Conservation (phyloP, 441 rosid species). For the Raphanus hybrid region DNA sequence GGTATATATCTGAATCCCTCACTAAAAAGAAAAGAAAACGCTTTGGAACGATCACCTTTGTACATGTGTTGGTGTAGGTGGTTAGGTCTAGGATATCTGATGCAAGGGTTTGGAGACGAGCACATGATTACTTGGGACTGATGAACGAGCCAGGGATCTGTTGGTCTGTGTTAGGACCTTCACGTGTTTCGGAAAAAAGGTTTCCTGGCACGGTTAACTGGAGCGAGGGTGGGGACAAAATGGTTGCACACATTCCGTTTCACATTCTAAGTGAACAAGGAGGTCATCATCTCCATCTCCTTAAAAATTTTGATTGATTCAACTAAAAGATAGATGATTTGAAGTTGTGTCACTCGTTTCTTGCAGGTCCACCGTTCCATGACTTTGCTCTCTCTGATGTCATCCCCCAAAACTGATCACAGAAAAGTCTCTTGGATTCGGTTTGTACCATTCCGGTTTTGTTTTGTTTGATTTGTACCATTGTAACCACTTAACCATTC, state of each 20-base stretch:
- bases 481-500: neutral
- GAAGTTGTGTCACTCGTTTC: constrained; percentile 1
- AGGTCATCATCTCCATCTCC: constrained; percentile 50
- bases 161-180: constrained; percentile 81
- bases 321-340: neutral
- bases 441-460: neutral
- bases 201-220: constrained; percentile 81
- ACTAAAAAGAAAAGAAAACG: neutral
- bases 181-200: constrained; percentile 51
- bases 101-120: constrained; percentile 82
- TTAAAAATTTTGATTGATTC: constrained; percentile 4
- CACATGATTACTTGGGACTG: constrained; percentile 88
- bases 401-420: constrained; percentile 46
- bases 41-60: constrained; percentile 9
- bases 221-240: constrained; percentile 74
- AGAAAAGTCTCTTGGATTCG: constrained; percentile 5
- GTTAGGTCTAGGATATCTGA: constrained; percentile 90
- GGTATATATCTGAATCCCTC: constrained; percentile 50
- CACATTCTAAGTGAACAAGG: constrained; percentile 82
- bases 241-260: constrained; percentile 84
- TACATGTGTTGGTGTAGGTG: constrained; percentile 51
- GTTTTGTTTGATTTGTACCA: neutral
- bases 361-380: constrained; percentile 94
- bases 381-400: constrained; percentile 80
- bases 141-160: constrained; percentile 85